These are phyloP conservation scores for Aureobasidium sp. DNA, from an alignment of 2,329 filamentous ascomycete species.

Conservation along the genomic window DNA sequence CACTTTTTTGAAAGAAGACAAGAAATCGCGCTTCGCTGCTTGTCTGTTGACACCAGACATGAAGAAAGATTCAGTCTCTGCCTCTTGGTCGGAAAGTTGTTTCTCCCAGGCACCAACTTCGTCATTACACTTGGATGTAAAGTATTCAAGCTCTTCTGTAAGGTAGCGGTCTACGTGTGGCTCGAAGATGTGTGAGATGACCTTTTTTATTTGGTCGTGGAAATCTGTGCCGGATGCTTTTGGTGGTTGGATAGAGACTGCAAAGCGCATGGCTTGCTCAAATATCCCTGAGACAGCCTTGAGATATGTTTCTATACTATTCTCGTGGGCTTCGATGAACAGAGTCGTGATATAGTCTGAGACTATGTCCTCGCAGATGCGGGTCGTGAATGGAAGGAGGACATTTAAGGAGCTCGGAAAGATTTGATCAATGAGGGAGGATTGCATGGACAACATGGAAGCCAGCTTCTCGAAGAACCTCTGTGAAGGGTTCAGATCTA, in stretches of 20 bases:
- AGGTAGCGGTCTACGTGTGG: conserved; percentile 91
- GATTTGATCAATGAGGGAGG: conserved; percentile 69
- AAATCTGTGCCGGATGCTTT: conserved; percentile 56
- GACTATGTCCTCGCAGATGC: conserved; percentile 73
- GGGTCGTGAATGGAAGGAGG: conserved; percentile 71
- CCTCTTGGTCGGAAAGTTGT: conserved; percentile 84
- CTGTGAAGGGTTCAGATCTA: conserved; percentile 73
- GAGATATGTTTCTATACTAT: conserved; percentile 69
- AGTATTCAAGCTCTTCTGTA: conserved; percentile 82
- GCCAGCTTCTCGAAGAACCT: conserved; percentile 72
- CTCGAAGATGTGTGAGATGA: conserved; percentile 72
- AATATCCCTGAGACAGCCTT: conserved; percentile 83
- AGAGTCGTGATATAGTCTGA: conserved; percentile 79
- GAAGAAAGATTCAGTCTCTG: conserved; percentile 83
- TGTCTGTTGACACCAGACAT: conserved; percentile 94
- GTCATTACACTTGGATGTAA: conserved; percentile 66
- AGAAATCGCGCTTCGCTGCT: conserved; percentile 91
- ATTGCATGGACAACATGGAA: conserved; percentile 73
- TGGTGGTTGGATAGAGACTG: conserved; percentile 62
- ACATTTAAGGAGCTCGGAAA: conserved; percentile 68
- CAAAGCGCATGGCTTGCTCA: conserved; percentile 75
- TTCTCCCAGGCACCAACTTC: conserved; percentile 85
- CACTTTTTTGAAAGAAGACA: conserved; percentile 95
- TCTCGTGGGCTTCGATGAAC: conserved; percentile 78
- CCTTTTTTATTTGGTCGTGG: conserved; percentile 56